Base-by-base conservation (phyloP, 495 filamentous ascomycete species). In the Aspergillus coremiiformis region DNA sequence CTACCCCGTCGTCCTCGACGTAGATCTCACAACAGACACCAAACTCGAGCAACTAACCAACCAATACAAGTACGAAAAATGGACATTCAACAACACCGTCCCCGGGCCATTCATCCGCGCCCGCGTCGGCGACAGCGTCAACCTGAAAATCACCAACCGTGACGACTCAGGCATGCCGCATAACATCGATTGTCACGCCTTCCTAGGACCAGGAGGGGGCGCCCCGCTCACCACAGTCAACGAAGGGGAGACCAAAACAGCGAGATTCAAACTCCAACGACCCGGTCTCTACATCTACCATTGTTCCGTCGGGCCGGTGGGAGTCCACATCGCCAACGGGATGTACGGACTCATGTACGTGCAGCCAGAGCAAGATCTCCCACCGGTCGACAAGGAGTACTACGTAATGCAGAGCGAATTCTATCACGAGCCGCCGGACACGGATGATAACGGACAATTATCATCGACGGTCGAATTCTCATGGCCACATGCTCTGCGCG, bases 351-450 rank as follows among this genome's bases (percentile, higher is more conserved):
- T 56, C 7, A 52, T 56, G 15, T 56, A 56, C 49, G 54, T 56
- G 20, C 54, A 56, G 20, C 48, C 54, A 1, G 54, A 47, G 24
- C 29, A 56, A 4, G 54, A 60, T 7, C 57, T 62, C 0, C 51
- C 60, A 1, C 30, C 47, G 5, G 57, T 60, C 19, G 60, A 62
- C 22, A 43, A 29, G 7, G 60, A 62, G 44, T 62, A 62, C 54
- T 62, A 59, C 49, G 54, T 62, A 26, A 57, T 62, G 48, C 60
- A 62, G 32, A 62, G 60, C 35, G 60, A 59, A 27, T 62, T 62
- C 49, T 62, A 62, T 21, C 57, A 59, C 22, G 60, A 62, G 37
- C 57, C 56, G 17, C 60, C 60, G 1, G 53, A 62, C 32, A 43
- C 24, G 7, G 53, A 47, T 27, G 56, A 54, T 3, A 19, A 62